Percentiles rank a stretch among this genome's conserved stretches.
These are phyloP conservation scores for Skeletonema marinoi DNA, from an alignment of 108 stramenopile species.

Conservation along the genomic window DNA sequence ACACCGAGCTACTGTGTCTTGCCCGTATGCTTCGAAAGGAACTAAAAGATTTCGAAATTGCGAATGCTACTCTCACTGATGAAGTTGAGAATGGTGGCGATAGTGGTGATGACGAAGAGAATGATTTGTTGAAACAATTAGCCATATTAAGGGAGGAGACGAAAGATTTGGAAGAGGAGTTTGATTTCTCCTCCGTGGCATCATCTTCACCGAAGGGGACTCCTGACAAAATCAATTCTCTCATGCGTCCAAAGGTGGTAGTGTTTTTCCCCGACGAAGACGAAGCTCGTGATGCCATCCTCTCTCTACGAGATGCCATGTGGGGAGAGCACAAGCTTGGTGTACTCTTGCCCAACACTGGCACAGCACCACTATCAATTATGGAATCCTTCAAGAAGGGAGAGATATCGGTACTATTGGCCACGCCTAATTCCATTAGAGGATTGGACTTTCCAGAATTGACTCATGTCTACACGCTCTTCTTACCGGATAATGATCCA, in stretches of 20 bases:
- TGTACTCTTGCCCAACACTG: constrained; percentile 78
- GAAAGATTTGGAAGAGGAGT: constrained; percentile 27
- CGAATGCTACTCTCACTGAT: constrained; percentile 12
- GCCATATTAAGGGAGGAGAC: constrained; percentile 25
- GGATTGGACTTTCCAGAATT: constrained; percentile 83
- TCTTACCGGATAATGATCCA: constrained; percentile 82
- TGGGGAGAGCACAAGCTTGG: constrained; percentile 83
- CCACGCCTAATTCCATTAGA: constrained; percentile 82
- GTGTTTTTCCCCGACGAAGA: constrained; percentile 84
- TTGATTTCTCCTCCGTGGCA: constrained; percentile 7
- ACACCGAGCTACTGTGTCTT: constrained; percentile 56
- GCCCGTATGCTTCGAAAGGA: constrained; percentile 77
- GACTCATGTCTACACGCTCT: constrained; percentile 85
- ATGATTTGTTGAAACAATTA: constrained; percentile 9
- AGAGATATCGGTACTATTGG: constrained; percentile 71
- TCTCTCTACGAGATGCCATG: constrained; percentile 71
- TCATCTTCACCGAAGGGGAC: constrained; percentile 11
- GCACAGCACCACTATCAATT: constrained; percentile 62
- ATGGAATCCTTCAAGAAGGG: constrained; percentile 81
- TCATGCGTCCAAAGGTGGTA: constrained; percentile 76
- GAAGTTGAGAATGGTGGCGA: background rate
- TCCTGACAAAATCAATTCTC: constrained; percentile 12
- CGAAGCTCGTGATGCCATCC: constrained; percentile 63
- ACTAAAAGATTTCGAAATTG: constrained; percentile 61
- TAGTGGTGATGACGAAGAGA: constrained; percentile 11